Percentiles rank a stretch among this genome's conserved stretches.
Conservation (phyloP, 441 rosid genomes). For the Geranium incanum region DNA sequence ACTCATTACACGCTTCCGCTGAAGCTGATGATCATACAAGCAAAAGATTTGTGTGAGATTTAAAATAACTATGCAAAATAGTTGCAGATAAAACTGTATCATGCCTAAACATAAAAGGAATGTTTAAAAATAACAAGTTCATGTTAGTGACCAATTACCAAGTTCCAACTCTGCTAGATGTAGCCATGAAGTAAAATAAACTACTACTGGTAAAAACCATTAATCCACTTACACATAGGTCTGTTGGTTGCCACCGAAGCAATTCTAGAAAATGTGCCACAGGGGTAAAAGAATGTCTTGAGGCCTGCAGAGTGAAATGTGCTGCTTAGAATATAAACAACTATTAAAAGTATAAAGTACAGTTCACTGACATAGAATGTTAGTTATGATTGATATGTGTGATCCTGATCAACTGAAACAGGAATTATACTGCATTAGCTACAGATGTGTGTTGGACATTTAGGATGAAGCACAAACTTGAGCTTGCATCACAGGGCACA, state of each 20-base stretch:
- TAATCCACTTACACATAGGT: slow-evolving; percentile 54
- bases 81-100: background rate
- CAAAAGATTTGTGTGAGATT: slow-evolving; percentile 22
- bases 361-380: background rate
- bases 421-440: background rate
- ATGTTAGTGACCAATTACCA: background rate
- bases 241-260: slow-evolving; percentile 55
- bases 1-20: slow-evolving; percentile 68
- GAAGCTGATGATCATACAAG: slow-evolving; percentile 45
- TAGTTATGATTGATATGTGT: background rate
- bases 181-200: background rate
- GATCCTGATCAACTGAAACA: background rate
- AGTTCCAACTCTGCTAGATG: background rate
- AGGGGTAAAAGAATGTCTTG: slow-evolving; percentile 70
- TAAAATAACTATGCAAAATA: slow-evolving; percentile 11
- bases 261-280: slow-evolving; percentile 71
- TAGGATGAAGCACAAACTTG: background rate
- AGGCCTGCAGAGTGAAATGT: slow-evolving; percentile 43
- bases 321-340: slow-evolving; percentile 16
- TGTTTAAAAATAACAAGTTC: background rate
- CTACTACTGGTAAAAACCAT: background rate
- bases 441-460: background rate
- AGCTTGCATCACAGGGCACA: background rate
- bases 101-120: background rate
- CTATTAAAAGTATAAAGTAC: background rate